A percentile compares a stretch with the other conserved stretches of the same genome.
Evolutionary conservation across 2,329 filamentous ascomycete species (phyloP).

Genomic region (Chaetomiaceae sp.): DNA sequence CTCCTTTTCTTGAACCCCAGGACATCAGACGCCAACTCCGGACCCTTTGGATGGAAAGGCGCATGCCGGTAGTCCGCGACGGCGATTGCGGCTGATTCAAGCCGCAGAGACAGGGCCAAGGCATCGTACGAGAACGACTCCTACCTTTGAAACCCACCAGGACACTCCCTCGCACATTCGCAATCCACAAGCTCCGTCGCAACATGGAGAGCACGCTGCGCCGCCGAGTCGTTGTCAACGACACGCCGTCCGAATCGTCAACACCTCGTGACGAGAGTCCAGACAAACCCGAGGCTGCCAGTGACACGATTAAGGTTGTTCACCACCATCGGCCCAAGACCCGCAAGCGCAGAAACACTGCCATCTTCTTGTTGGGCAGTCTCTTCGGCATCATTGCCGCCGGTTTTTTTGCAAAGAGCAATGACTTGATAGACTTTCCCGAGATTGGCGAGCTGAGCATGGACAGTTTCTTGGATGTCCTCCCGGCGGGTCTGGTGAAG

Average conservation of each 20-base stretch:
- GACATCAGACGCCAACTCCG: background rate
- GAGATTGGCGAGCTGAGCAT: conserved; percentile 70
- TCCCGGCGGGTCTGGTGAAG: conserved; percentile 78
- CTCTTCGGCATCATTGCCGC: conserved; percentile 87
- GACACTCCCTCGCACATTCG: background rate
- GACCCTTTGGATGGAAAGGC: background rate
- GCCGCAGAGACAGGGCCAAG: background rate
- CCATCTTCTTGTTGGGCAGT: conserved; percentile 84
- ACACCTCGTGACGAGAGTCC: conserved; percentile 35
- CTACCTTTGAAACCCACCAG: background rate
- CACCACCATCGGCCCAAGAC: conserved; percentile 44
- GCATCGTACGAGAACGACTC: no score
- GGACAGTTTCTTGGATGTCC: conserved; percentile 78
- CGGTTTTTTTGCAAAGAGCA: conserved; percentile 82
- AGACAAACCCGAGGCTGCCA: conserved; percentile 23
- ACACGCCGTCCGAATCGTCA: conserved; percentile 29
- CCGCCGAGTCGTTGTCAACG: conserved; percentile 25
- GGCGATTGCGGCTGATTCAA: background rate
- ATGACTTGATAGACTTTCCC: conserved; percentile 80
- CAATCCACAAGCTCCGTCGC: background rate
- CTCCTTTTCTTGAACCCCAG: background rate
- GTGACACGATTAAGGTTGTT: conserved; percentile 36
- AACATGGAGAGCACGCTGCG: conserved; percentile 29
- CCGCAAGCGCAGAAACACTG: conserved; percentile 69
- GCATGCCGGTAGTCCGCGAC: background rate